Evolutionary conservation across 1,139 yeast genomes (phyloP), one percentile per base, ranked within the genome.

Genomic region (Saccharomyces pastorianus): DNA sequence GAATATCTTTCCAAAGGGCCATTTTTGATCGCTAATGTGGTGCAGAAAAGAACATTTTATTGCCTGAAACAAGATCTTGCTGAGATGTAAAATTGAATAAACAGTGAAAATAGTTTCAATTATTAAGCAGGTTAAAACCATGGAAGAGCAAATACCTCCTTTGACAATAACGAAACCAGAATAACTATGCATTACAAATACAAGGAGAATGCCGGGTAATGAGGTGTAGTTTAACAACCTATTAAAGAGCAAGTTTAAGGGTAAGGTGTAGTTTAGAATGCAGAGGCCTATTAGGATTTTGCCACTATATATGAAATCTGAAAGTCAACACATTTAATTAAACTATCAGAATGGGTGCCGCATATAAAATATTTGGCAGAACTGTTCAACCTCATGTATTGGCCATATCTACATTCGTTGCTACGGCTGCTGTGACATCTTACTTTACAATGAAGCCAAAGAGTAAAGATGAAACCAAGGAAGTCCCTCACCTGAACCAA

Each of bases 291-390:
- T 20, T 20, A 6, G 3, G 11, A 26, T 2, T 9, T 23, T n/a
- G 4, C 31, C n/a, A 23, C 29, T 9, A 23, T 23, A 8, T 9
- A 46, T 9, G 6, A 14, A 23, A 28, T 27, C 26, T 27, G n/a
- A 11, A 2, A 9, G 4, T 4, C 3, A 28, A 7, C n/a, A 26
- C 20, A 6, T 47, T 28, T 6, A 23, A 47, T 44, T 20, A 6
- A n/a, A 8, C 14, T 27, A 44, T 25, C 23, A 28, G 14, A 53
- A 84, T 83, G 88, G 85, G 80, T 66, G 76, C 82, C 55, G 79
- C 82, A 61, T 84, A 84, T 69, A 77, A 78, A 56, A 80, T 84
- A 60, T 75, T 83, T 48, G 89, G 89, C 54, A 82, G 70, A 69
- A 79, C 79, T 64, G 84, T 84, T 58, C 85, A 81, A 56, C 75